These are phyloP conservation scores for Penicillium sp. DNA, from an alignment of 2,329 filamentous ascomycete species.

Conservation along the genomic window DNA sequence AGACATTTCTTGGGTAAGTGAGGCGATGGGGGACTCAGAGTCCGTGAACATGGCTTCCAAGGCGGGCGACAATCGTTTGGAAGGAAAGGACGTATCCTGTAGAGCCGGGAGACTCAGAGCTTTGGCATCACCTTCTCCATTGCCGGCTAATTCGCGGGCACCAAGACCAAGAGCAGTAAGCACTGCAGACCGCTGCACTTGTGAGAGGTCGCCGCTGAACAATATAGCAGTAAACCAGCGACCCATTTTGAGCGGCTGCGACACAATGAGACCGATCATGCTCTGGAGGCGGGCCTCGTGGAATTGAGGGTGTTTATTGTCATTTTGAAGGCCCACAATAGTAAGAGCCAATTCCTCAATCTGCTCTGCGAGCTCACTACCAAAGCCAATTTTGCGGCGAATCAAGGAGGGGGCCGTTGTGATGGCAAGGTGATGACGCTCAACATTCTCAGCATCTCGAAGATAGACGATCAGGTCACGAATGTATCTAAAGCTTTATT, in stretches of 20 bases:
- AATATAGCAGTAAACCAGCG: conserved; percentile 79
- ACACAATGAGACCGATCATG: conserved; percentile 73
- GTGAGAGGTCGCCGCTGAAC: conserved; percentile 86
- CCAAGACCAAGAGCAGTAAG: conserved; percentile 76
- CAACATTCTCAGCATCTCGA: conserved; percentile 74
- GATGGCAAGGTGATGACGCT: conserved; percentile 74
- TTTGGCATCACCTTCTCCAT: conserved; percentile 52
- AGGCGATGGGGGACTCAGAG: conserved; percentile 55
- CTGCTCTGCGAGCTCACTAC: conserved; percentile 80
- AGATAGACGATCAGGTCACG: conserved; percentile 75
- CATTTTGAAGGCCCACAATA: conserved; percentile 75
- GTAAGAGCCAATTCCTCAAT: conserved; percentile 71
- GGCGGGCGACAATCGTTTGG: conserved; percentile 67
- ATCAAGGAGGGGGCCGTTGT: conserved; percentile 72
- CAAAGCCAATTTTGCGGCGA: conserved; percentile 79
- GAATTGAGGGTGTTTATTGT: conserved; percentile 74
- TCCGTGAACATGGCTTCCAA: conserved; percentile 65
- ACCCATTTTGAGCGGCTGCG: conserved; percentile 69
- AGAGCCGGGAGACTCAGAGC: conserved; percentile 28
- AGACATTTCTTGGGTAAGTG: conserved; percentile 61
- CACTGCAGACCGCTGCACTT: conserved; percentile 74
- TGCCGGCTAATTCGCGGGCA: conserved; percentile 77
- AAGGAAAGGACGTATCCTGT: conserved; percentile 60
- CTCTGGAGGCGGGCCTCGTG: conserved; percentile 67
- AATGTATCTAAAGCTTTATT: conserved; percentile 55